Base-by-base conservation (phyloP, 495 filamentous ascomycete species). In the Terfezia claveryi region DNA sequence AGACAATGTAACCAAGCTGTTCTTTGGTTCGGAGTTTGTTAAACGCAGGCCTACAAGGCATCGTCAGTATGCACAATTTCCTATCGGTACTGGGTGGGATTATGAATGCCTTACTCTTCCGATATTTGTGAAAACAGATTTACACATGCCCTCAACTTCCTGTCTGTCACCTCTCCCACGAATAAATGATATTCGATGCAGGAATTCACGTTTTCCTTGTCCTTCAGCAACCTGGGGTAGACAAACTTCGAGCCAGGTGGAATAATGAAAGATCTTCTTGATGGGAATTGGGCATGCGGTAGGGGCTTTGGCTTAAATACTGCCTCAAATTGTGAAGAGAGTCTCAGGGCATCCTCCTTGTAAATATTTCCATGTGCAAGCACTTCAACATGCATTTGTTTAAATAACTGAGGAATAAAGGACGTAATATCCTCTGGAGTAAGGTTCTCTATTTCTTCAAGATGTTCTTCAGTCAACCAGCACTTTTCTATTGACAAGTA, bases 1-100 rank as follows among this genome's bases (percentile, higher is more conserved):
- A 94, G 1, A 99, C 91, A 50, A 96, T 81, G 62, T 99, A 99
- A 12, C 91, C 91, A 9, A 99, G 81, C 67, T 99, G 91, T 66
- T 99, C 91, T 67, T 95, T 95, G 49, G 91, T 95, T 49, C 91
- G 79, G 2, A 99, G 73, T 64, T 88, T 84, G 66, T 99, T 84
- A 66, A 96, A 99, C 23, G 79, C 82, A 16, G 87, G 87, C 38
- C 63, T 65, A 52, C 16, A 44, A 51, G 57, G 16, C 8, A 37
- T 59, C 1, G 27, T 37, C 27, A 32, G 27, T 32, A 32, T 32
- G 27, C 27, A 2, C 7, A 32, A 32, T 32, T 32, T 32, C 27
- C 7, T 32, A 32, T 32, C 27, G 20, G 14, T 17, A 17, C 5
- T 12, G 12, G 12, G 16, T 20, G 20, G 38, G 52, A 49, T n/a